These are phyloP conservation scores for Ophiocordyceps robertsii DNA, from an alignment of 2,329 filamentous ascomycete genomes.

Conservation along the genomic window DNA sequence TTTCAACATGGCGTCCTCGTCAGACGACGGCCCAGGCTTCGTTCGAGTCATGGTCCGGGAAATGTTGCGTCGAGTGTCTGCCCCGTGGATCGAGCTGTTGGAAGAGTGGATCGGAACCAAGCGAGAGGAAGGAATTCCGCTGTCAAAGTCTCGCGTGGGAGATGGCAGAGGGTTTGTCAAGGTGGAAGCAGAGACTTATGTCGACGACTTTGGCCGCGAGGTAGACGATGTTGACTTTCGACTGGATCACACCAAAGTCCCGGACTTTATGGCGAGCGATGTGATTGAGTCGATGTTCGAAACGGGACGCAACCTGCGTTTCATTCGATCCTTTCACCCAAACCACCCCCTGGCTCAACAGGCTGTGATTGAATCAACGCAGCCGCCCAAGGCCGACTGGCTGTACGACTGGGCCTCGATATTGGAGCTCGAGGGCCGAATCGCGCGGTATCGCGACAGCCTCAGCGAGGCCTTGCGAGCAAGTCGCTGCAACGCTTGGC, in stretches of 20 bases:
- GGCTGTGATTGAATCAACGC: conserved; percentile 28
- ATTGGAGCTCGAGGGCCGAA: conserved; percentile 46
- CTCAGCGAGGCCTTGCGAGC: conserved; percentile 12
- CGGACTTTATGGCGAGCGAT: conserved; percentile 57
- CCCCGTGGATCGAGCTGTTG: conserved; percentile 53
- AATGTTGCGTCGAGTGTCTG: conserved; percentile 47
- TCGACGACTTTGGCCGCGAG: conserved; percentile 47
- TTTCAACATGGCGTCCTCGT: conserved; percentile 46
- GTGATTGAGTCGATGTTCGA: conserved; percentile 64
- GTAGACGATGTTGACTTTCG: conserved; percentile 45
- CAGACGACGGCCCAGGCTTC: conserved; percentile 49
- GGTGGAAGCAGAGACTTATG: conserved; percentile 37
- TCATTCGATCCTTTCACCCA: conserved; percentile 57
- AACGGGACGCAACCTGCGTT: conserved; percentile 60
- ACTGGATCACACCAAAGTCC: conserved; percentile 52
- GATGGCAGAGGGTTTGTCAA: conserved; percentile 46
- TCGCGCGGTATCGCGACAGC: conserved; percentile 22
- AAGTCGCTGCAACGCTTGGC: conserved; percentile 1
- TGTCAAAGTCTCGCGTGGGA: conserved; percentile 32
- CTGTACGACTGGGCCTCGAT: conserved; percentile 61
- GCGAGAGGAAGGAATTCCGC: conserved; percentile 38
- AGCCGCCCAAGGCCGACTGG: conserved; percentile 50
- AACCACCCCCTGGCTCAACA: conserved; percentile 51
- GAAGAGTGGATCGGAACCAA: conserved; percentile 65
- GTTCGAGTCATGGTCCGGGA: conserved; percentile 53